Conservation (phyloP, 176 grass and related monocot genomes). For the Avena insularis region DNA sequence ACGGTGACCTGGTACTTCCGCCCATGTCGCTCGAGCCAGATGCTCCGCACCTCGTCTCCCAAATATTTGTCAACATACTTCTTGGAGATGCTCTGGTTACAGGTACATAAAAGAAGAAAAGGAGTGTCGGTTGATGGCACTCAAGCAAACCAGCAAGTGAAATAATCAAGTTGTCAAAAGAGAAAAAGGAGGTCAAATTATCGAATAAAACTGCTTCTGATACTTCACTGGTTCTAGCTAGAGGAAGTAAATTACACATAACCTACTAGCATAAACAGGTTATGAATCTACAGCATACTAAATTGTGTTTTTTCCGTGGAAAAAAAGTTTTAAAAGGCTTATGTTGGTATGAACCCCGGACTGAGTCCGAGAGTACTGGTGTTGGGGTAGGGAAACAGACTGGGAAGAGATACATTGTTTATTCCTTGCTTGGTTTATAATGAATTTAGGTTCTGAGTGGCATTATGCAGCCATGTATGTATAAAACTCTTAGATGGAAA, state of each 20-base stretch:
- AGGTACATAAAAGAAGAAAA: background rate
- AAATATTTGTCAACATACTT: background rate
- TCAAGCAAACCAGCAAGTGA: background rate
- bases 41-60: conserved; percentile 10
- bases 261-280: background rate
- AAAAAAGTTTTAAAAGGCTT: background rate
- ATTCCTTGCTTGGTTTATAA: background rate
- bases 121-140: background rate
- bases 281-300: background rate
- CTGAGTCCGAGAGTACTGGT: background rate
- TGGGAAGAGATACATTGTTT: background rate
- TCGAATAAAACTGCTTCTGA: too few species aligned
- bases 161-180: background rate
- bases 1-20: background rate
- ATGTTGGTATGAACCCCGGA: background rate
- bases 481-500: background rate
- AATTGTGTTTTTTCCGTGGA: background rate
- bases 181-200: too few species aligned
- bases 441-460: background rate
- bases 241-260: too few species aligned
- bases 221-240: too few species aligned
- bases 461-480: background rate
- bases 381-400: background rate
- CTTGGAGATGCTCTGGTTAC: background rate
- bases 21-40: background rate